These are phyloP conservation scores for Saccharomyces eubayanus DNA, from an alignment of 805 yeast genomes.

Conservation along the genomic window DNA sequence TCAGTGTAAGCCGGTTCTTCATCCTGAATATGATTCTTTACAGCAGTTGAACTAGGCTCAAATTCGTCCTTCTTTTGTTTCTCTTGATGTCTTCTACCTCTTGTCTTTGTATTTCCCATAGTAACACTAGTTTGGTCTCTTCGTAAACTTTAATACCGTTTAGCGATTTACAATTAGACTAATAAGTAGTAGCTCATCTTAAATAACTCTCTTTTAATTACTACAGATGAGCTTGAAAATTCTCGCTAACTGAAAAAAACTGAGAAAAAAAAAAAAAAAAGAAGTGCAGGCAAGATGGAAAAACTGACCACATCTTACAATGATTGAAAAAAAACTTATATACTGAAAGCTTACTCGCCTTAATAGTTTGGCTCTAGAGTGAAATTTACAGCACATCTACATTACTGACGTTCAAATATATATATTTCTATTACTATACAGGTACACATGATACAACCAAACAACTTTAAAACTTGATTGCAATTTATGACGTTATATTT, in stretches of 20 bases:
- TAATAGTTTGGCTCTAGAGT: not conserved
- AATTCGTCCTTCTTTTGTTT: constrained; percentile 22
- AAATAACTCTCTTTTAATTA: not conserved
- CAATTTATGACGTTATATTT: not conserved
- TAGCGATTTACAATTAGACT: not conserved
- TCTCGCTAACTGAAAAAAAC: not conserved
- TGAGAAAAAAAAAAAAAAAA: not conserved
- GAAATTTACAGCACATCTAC: not conserved
- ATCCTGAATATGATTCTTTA: constrained; percentile 3
- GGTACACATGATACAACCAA: not conserved
- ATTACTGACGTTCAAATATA: not conserved
- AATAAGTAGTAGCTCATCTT: not conserved
- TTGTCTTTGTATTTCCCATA: constrained; percentile 22
- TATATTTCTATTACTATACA: not conserved
- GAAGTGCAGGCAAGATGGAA: not conserved
- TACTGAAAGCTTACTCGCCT: not conserved
- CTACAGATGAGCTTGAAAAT: not conserved
- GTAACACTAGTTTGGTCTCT: not conserved
- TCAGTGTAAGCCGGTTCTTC: constrained; percentile 7
- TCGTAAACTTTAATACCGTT: not conserved
- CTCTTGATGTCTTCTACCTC: constrained; percentile 37
- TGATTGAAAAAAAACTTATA: not conserved
- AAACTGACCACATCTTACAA: not conserved
- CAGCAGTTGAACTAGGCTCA: constrained; percentile 11
- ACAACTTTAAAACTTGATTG: not conserved